Percentiles rank a stretch among this genome's conserved stretches.
phyloP scores from a whole-genome alignment of 306 rosid genomes.

The Rubus parviflorus region DNA sequence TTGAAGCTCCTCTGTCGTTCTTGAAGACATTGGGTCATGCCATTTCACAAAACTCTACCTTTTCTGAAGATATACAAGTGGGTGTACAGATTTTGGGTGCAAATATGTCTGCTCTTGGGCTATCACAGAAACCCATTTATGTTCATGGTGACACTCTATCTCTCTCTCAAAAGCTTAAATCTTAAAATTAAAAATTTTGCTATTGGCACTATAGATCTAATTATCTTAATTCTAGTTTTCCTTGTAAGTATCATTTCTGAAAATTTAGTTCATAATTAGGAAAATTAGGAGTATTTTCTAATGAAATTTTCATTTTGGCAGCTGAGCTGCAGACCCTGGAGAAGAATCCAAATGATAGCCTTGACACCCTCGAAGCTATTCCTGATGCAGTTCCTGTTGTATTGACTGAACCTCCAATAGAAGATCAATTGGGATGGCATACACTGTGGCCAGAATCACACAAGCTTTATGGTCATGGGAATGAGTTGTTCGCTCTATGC shows the following conservation, averaged over 20 bases:
- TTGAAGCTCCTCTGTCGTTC: conserved; percentile 92
- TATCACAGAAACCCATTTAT: conserved; percentile 93
- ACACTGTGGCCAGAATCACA: conserved; percentile 99
- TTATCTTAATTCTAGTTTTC: not conserved
- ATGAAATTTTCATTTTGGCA: conserved; percentile 29
- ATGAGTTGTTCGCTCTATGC: conserved; percentile 84
- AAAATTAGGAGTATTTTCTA: conserved; percentile 16
- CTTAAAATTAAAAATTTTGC: not conserved
- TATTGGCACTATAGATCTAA: not conserved
- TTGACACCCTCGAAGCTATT: conserved; percentile 81
- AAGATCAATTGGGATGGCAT: conserved; percentile 96
- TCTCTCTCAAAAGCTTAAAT: not conserved
- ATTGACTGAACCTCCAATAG: conserved; percentile 89
- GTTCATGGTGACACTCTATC: conserved; percentile 58
- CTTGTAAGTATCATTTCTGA: not conserved
- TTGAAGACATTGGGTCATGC: conserved; percentile 83
- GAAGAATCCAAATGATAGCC: conserved; percentile 55
- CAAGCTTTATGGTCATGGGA: conserved; percentile 97
- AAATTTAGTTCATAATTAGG: not conserved
- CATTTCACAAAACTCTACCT: conserved; percentile 42
- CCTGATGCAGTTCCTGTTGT: conserved; percentile 87
- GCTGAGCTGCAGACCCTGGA: conserved; percentile 50
- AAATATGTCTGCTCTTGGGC: conserved; percentile 98
- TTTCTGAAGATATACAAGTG: conserved; percentile 52
- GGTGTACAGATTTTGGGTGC: conserved; percentile 96